Evolutionary conservation across 2,329 filamentous ascomycete genomes (phyloP), one percentile per base, ranked within the genome.

Genomic region (Botrytis squamosa): DNA sequence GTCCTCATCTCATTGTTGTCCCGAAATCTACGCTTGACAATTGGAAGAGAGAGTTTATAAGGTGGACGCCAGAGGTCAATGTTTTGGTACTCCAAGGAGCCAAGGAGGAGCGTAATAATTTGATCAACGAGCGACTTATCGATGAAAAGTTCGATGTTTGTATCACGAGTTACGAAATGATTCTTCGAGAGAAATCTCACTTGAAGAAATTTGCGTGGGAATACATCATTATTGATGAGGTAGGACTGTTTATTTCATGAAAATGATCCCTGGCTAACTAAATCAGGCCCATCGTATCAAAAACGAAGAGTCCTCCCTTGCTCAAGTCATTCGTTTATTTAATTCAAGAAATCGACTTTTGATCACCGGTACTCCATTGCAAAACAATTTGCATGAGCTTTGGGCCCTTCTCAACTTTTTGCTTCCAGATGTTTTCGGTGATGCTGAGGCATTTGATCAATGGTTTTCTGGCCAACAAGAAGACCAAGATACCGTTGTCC

Each of bases 81-180:
- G 93, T 98, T 38, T 85, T 99, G 55, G 94, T 99, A 18, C 87
- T 99, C 12, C 96, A 98, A 82, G 96, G 96, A 76, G 93, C 92
- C 76, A 99, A 99, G 82, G 96, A 99, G 14, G 94, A 98, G 83
- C 93, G 96, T 63, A 89, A 94, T 76, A 86, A 90, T 66, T 87
- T 99, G 71, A 98, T 99, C 83, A 93, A 94, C 77, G 93, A 97
- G 25, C 92, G 93, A 7, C 87, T 99, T n/a, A 87, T 97, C 29
- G 93, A 97, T 74, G 94, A 98, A 82, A 93, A 97, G 77, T 99
- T 99, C 78, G 96, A 99, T 80, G 95, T 98, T 29, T 98, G 95
- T 84, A 93, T 99, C 81, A 99, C 96, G 22, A 98, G 95, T 82
- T 99, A 99, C 84, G 96, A 99, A 83, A 98, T 99, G 95, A 94